Percentiles rank a stretch among this genome's conserved stretches.
phyloP scores from a whole-genome alignment of 805 yeast genomes.

The Candida boleticola region DNA sequence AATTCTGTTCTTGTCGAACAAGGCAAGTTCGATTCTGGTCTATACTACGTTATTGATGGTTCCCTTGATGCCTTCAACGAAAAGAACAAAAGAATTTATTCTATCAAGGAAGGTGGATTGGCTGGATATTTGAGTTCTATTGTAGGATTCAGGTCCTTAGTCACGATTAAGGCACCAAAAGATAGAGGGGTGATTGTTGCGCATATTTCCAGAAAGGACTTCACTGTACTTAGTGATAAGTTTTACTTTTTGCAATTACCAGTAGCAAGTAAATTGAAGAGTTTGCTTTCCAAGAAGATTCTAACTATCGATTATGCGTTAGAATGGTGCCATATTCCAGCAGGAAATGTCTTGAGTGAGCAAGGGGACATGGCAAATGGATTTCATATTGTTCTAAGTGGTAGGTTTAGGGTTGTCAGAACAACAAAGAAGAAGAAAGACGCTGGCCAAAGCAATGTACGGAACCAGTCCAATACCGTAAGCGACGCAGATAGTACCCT shows the following conservation, averaged over 20 bases:
- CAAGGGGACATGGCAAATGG: constrained; percentile 91
- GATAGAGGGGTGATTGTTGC: constrained; percentile 64
- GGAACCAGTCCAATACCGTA: background rate
- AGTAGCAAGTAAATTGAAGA: constrained; percentile 70
- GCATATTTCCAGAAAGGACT: constrained; percentile 57
- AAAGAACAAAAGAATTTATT: constrained; percentile 41
- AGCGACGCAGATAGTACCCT: constrained; percentile 18
- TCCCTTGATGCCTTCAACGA: constrained; percentile 55
- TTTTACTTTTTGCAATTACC: constrained; percentile 74
- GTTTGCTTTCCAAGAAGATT: constrained; percentile 64
- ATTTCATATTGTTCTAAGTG: constrained; percentile 84
- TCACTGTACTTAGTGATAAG: constrained; percentile 69
- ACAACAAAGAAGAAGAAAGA: constrained; percentile 16
- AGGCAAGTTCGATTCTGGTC: constrained; percentile 66
- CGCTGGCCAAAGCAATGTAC: background rate
- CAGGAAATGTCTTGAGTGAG: constrained; percentile 75
- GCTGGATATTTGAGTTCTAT: constrained; percentile 86
- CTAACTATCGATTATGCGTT: constrained; percentile 83
- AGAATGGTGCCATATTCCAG: constrained; percentile 92
- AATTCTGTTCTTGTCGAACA: constrained; percentile 62
- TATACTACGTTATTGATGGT: constrained; percentile 81
- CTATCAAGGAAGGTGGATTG: constrained; percentile 72
- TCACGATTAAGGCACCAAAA: constrained; percentile 59
- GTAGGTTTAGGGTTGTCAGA: constrained; percentile 70
- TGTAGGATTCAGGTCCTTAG: constrained; percentile 77